Percentiles rank a stretch among this genome's conserved stretches.
Evolutionary conservation across 2,329 filamentous ascomycete genomes (phyloP).

Genomic region (Phyllosticta paracitricarpa): DNA sequence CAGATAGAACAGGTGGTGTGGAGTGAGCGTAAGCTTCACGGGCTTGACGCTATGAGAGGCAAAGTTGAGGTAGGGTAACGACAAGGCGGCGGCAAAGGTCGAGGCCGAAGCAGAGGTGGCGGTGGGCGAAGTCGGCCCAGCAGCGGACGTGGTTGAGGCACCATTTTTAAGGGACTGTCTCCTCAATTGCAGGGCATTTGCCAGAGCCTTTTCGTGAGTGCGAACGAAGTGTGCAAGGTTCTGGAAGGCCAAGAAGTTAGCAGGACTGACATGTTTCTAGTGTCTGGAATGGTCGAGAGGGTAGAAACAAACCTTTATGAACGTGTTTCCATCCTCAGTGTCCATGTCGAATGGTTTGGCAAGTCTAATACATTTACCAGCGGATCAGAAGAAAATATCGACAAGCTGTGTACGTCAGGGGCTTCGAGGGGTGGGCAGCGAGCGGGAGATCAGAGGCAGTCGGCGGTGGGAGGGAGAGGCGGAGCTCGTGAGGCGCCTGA

Average conservation of each 20-base stretch:
- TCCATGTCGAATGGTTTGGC: slow-evolving; percentile 46
- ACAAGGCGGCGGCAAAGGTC: slow-evolving; percentile 71
- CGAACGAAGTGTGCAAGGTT: slow-evolving; percentile 94
- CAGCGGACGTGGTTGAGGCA: slow-evolving; percentile 41
- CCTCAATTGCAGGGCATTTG: slow-evolving; percentile 84
- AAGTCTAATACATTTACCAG: slow-evolving; percentile 9
- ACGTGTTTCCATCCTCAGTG: slow-evolving; percentile 81
- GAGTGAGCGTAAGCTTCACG: slow-evolving; percentile 82
- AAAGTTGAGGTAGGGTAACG: slow-evolving; percentile 75
- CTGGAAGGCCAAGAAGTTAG: slow-evolving; percentile 36
- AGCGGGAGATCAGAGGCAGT: background rate
- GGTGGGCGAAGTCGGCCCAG: slow-evolving; percentile 45
- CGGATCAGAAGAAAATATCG: slow-evolving; percentile 1
- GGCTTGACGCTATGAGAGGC: slow-evolving; percentile 78
- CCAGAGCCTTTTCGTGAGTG: slow-evolving; percentile 92
- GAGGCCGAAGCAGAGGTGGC: slow-evolving; percentile 59
- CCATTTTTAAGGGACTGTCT: slow-evolving; percentile 60
- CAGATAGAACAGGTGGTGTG: slow-evolving; percentile 94
- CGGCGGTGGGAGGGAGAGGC: background rate
- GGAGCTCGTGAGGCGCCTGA: slow-evolving; percentile 2
- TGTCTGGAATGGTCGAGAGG: background rate
- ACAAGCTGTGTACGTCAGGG: slow-evolving; percentile 5
- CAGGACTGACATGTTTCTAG: background rate
- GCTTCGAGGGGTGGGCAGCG: background rate
- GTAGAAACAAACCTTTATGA: slow-evolving; percentile 60